These are phyloP conservation scores for Metschnikowia lunata DNA, from an alignment of 805 yeast genomes.

Conservation along the genomic window DNA sequence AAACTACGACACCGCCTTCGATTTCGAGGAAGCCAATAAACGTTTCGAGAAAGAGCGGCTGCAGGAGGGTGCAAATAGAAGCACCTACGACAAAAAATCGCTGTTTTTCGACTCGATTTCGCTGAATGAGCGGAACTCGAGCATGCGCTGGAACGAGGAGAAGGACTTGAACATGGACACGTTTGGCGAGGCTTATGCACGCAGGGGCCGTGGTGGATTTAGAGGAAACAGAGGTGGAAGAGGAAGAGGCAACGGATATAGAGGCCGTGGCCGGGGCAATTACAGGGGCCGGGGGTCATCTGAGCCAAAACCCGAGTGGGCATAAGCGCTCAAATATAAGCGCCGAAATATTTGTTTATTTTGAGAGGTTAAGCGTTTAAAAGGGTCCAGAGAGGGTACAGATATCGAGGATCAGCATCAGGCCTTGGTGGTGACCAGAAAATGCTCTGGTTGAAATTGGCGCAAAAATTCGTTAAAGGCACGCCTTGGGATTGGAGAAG, in stretches of 20 bases:
- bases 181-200: slow-evolving; percentile 66
- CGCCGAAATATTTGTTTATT: too few relatives aligned
- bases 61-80: slow-evolving; percentile 26
- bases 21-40: slow-evolving; percentile 71
- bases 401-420: too few relatives aligned
- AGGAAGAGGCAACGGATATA: slow-evolving; percentile 24
- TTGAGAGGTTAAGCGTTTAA: too few relatives aligned
- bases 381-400: too few relatives aligned
- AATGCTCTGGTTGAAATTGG: too few relatives aligned
- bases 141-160: slow-evolving; percentile 68
- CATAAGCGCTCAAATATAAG: slow-evolving; percentile 5
- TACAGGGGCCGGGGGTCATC: slow-evolving; percentile 32
- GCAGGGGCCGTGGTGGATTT: slow-evolving; percentile 21
- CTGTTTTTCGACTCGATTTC: slow-evolving; percentile 87
- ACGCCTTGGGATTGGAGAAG: too few relatives aligned
- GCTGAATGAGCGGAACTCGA: slow-evolving; percentile 44
- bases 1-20: slow-evolving; percentile 53
- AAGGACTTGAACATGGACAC: slow-evolving; percentile 73
- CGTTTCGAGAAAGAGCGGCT: slow-evolving; percentile 47
- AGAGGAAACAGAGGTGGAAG: slow-evolving; percentile 34
- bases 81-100: slow-evolving; percentile 65
- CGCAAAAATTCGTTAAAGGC: too few relatives aligned
- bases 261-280: slow-evolving; percentile 48
- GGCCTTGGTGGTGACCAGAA: too few relatives aligned
- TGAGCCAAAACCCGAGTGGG: slow-evolving; percentile 20